phyloP scores from a whole-genome alignment of 257 asterid genomes.

The Cynanchum wilfordii region DNA sequence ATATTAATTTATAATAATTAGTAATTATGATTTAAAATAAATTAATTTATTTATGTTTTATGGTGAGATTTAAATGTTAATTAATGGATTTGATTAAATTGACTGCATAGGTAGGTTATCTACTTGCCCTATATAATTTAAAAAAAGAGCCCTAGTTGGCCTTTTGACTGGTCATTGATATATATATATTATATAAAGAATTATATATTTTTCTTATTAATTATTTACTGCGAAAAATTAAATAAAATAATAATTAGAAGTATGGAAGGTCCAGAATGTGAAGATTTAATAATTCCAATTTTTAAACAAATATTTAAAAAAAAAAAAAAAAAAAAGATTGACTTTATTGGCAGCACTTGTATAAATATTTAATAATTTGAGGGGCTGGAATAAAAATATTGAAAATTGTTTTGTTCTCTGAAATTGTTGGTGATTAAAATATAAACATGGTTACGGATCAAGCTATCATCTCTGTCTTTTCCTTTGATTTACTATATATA shows the following conservation, averaged over 20 bases:
- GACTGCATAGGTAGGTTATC: neutral
- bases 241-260: constrained; percentile 1
- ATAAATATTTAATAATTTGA: neutral
- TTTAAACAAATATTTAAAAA: neutral
- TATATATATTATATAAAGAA: no score
- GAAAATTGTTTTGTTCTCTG: neutral
- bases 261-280: neutral
- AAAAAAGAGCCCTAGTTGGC: neutral
- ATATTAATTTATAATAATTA: no score
- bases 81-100: constrained; percentile 1
- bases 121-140: neutral
- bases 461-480: neutral
- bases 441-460: neutral
- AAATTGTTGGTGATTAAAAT: neutral
- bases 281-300: neutral
- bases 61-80: neutral
- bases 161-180: neutral
- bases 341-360: constrained; percentile 3
- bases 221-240: neutral
- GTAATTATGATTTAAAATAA: neutral
- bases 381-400: neutral
- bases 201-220: neutral
- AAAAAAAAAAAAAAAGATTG: neutral
- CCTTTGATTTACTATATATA: neutral
- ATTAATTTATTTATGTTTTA: neutral